Evolutionary conservation across 768 basidiomycete species (phyloP), one percentile per base, ranked within the genome.

Genomic region (Amanita pallidorosea): DNA sequence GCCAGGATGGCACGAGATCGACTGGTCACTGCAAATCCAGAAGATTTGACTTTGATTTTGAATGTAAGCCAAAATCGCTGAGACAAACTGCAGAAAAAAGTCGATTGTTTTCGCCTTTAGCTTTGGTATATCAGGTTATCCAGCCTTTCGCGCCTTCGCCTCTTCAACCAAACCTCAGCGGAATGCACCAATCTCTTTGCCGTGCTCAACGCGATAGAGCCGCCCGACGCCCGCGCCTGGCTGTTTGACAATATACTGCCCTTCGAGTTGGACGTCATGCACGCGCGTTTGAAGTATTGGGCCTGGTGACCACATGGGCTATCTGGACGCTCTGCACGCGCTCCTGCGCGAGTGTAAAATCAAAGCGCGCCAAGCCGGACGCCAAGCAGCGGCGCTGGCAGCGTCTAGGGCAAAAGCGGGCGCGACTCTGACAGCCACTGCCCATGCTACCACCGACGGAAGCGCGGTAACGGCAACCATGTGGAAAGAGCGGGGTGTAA

Each of bases 81-180:
- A 44, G 20, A 31, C 9, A 40, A 20, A 18, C 35, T 36, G 27
- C 13, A 40, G 15, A 18, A 40, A 18, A 40, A 20, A 8, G n/a
- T 29, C 31, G 17, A 52, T 25, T 2, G 5, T 17, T 29, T 13
- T 33, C 45, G 7, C 22, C 42, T 34, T 31, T 29, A 90, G 86
- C 77, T 90, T 25, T 92, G 88, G 88, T 85, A 84, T 60, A 79
- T 91, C 43, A 86, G 88, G 6, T 74, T 92, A 5, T 79, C 85
- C 23, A 80, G 79, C 50, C 77, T 92, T 25, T 79, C 88, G 41
- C 83, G 88, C 15, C 75, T 92, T 41, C 81, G 88, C 42, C 76
- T 92, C 43, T 89, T 84, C 70, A 90, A 90, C 61, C 88, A 92
- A 62, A 83, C 83, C n/a, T 77, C 85, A 1, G 85, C 86, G 20